Percentiles rank a stretch among this genome's conserved stretches.
Evolutionary conservation across 1,139 yeast genomes (phyloP).

Genomic region (Spathaspora sp.): DNA sequence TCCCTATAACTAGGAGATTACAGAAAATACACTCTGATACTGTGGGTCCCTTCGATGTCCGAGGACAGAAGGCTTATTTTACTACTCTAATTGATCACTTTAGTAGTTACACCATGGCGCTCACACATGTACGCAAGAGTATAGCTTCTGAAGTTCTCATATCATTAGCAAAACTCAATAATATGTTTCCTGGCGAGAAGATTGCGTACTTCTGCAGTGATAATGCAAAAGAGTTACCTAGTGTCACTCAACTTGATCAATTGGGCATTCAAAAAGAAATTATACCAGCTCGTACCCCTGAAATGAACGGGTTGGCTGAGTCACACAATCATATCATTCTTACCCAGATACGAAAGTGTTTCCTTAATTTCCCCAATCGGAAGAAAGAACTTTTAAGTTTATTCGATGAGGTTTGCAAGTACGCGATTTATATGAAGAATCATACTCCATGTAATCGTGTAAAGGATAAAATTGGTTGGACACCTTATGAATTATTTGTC

Average conservation of each 20-base stretch:
- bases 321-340: too few relatives aligned
- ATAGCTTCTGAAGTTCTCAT: neutral
- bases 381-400: too few relatives aligned
- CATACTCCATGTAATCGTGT: too few relatives aligned
- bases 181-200: neutral
- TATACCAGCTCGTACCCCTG: constrained; percentile 2
- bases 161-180: neutral
- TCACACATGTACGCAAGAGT: neutral
- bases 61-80: neutral
- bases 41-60: neutral
- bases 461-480: too few relatives aligned
- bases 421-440: too few relatives aligned
- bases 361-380: too few relatives aligned
- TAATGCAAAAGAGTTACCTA: constrained; percentile 1
- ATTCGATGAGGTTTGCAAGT: too few relatives aligned
- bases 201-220: neutral
- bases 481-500: too few relatives aligned
- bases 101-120: neutral
- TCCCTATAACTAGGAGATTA: neutral
- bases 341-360: too few relatives aligned
- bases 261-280: neutral
- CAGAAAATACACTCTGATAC: constrained; percentile 3
- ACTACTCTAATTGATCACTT: neutral
- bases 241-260: neutral
- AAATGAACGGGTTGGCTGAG: constrained; percentile 1